These are phyloP conservation scores for Epichloe glyceriae DNA, from an alignment of 2,329 filamentous ascomycete genomes.

Conservation along the genomic window DNA sequence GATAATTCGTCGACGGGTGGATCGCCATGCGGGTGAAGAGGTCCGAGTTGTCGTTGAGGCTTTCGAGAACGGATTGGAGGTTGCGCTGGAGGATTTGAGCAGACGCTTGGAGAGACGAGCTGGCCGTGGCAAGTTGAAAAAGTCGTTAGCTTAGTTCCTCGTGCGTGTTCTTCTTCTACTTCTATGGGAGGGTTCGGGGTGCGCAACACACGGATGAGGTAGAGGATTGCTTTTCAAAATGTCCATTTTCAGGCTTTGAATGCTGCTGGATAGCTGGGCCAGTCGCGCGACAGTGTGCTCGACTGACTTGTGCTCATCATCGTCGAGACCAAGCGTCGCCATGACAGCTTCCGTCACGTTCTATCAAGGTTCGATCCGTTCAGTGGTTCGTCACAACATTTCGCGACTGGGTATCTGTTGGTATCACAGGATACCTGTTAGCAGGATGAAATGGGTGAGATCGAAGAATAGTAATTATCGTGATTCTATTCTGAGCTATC, in stretches of 20 bases:
- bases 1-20: conserved; percentile 66
- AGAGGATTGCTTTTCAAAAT: conserved; percentile 51
- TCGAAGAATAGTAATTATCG: too few relatives aligned
- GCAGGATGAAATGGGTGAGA: too few relatives aligned
- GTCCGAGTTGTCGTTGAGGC: conserved; percentile 50
- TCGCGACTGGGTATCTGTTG: neutral
- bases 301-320: conserved; percentile 52
- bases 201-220: conserved; percentile 45
- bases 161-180: neutral
- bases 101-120: conserved; percentile 59
- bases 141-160: neutral
- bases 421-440: too few relatives aligned
- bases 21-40: conserved; percentile 59
- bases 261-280: conserved; percentile 53
- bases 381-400: neutral
- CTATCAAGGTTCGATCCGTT: neutral
- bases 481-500: too few relatives aligned
- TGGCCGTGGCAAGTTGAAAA: conserved; percentile 19
- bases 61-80: conserved; percentile 51
- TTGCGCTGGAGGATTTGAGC: conserved; percentile 59
- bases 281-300: conserved; percentile 59
- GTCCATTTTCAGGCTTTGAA: conserved; percentile 49
- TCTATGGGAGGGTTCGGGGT: neutral
- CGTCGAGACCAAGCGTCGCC: conserved; percentile 35
- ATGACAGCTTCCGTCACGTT: conserved; percentile 11